These are phyloP conservation scores for Astragalus membranaceus DNA, from an alignment of 306 rosid genomes.

Conservation along the genomic window DNA sequence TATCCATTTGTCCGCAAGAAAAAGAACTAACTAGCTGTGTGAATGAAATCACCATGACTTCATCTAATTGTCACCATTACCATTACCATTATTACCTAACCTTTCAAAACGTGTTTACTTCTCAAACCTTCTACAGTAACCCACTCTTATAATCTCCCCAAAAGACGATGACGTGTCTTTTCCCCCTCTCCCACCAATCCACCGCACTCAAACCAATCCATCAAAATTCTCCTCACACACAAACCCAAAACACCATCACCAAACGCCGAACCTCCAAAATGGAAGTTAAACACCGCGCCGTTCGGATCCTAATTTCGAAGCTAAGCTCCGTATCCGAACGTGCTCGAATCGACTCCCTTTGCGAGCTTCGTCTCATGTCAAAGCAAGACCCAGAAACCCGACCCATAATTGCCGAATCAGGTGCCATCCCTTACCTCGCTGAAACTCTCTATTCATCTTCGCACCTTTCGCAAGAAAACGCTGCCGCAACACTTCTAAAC, in stretches of 20 bases:
- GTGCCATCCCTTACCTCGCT: conserved; percentile 63
- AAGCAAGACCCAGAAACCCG: conserved; percentile 67
- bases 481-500: conserved; percentile 82
- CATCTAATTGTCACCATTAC: not conserved
- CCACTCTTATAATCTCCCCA: not conserved
- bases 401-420: conserved; percentile 62
- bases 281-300: conserved; percentile 54
- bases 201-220: not conserved
- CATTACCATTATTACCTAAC: no score
- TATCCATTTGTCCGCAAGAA: not conserved
- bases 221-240: not conserved
- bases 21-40: not conserved
- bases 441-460: conserved; percentile 70
- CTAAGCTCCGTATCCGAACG: conserved; percentile 82
- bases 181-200: not conserved
- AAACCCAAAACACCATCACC: not conserved
- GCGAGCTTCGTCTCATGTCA: conserved; percentile 58
- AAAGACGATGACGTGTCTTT: not conserved
- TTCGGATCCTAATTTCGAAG: conserved; percentile 40
- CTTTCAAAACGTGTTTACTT: not conserved
- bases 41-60: conserved; percentile 4
- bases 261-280: conserved; percentile 6
- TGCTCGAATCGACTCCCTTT: conserved; percentile 51
- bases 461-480: conserved; percentile 62
- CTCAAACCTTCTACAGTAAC: not conserved